These are phyloP conservation scores for Cutaneotrichosporon sp. DNA, from an alignment of 1,284 basidiomycete species.

Conservation along the genomic window DNA sequence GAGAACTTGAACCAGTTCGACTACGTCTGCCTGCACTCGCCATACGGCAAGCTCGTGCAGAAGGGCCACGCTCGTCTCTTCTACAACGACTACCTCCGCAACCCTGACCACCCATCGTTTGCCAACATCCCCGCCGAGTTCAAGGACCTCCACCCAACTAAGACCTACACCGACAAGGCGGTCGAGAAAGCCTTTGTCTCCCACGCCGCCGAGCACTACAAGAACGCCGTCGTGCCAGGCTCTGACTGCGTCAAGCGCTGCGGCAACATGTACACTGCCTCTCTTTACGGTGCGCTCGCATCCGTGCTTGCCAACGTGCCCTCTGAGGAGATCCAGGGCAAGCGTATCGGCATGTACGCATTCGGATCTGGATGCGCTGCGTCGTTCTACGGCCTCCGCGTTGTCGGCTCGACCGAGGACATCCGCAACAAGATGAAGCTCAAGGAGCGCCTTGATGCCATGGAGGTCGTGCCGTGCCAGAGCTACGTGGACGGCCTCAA, in stretches of 20 bases:
- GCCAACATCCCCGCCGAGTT: conserved; percentile 67
- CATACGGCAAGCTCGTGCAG: conserved; percentile 97
- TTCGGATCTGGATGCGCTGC: conserved; percentile 91
- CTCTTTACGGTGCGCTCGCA: conserved; percentile 87
- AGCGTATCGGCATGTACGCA: conserved; percentile 85
- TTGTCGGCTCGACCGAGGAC: conserved; percentile 77
- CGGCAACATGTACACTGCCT: conserved; percentile 99
- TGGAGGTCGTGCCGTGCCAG: conserved; percentile 87
- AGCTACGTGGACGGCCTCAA: conserved; percentile 72
- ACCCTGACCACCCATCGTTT: conserved; percentile 69
- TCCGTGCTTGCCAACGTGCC: conserved; percentile 68
- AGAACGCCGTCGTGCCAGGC: conserved; percentile 64
- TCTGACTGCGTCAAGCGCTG: conserved; percentile 80
- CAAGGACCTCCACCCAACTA: conserved; percentile 62
- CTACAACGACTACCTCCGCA: conserved; percentile 72
- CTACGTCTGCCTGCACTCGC: conserved; percentile 87
- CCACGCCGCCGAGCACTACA: conserved; percentile 67
- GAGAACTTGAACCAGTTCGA: conserved; percentile 68
- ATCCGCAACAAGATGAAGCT: conserved; percentile 77
- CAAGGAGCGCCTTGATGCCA: conserved; percentile 66
- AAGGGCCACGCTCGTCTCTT: conserved; percentile 89
- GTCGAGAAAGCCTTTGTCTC: conserved; percentile 90
- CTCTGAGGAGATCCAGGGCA: conserved; percentile 57
- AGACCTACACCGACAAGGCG: conserved; percentile 83
- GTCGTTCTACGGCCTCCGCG: conserved; percentile 79